These are phyloP conservation scores for Aphanomyces stellatus DNA, from an alignment of 352 stramenopile genomes.

Conservation along the genomic window DNA sequence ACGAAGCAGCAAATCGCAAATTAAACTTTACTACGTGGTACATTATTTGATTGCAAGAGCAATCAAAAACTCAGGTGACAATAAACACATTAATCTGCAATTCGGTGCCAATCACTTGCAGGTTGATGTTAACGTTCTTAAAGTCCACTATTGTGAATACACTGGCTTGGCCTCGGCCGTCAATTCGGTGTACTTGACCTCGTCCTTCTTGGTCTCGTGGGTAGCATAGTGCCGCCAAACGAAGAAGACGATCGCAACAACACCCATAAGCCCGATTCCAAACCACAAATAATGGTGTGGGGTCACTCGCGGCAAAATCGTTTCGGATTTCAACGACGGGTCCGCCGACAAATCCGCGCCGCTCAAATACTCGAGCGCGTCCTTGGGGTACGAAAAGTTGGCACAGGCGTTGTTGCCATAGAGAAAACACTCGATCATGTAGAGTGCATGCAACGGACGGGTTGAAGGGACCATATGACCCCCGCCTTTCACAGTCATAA, in stretches of 20 bases:
- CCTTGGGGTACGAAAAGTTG: slow-evolving; percentile 38
- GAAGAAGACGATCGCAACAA: neutral
- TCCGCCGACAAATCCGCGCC: neutral
- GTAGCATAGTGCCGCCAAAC: neutral
- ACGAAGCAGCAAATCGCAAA: too few species aligned
- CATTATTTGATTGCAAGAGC: too few species aligned
- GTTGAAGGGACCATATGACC: slow-evolving; percentile 71
- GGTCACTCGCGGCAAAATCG: too few species aligned
- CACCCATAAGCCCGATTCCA: neutral
- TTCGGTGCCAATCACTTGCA: too few species aligned
- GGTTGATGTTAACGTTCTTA: too few species aligned
- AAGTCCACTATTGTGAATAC: slow-evolving; percentile 37
- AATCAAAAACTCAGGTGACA: too few species aligned
- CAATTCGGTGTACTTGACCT: slow-evolving; percentile 28
- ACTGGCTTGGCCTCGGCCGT: slow-evolving; percentile 49
- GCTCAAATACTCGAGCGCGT: slow-evolving; percentile 30
- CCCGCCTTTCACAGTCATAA: slow-evolving; percentile 84
- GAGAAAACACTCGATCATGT: slow-evolving; percentile 17
- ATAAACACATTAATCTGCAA: too few species aligned
- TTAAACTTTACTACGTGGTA: too few species aligned
- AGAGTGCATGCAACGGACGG: slow-evolving; percentile 5
- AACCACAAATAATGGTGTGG: neutral
- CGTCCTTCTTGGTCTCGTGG: neutral
- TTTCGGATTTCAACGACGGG: neutral
- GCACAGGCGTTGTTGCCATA: slow-evolving; percentile 30